Percentiles rank a stretch among this genome's conserved stretches.
Conservation (phyloP, 441 rosid genomes). For the Oxalis stricta region DNA sequence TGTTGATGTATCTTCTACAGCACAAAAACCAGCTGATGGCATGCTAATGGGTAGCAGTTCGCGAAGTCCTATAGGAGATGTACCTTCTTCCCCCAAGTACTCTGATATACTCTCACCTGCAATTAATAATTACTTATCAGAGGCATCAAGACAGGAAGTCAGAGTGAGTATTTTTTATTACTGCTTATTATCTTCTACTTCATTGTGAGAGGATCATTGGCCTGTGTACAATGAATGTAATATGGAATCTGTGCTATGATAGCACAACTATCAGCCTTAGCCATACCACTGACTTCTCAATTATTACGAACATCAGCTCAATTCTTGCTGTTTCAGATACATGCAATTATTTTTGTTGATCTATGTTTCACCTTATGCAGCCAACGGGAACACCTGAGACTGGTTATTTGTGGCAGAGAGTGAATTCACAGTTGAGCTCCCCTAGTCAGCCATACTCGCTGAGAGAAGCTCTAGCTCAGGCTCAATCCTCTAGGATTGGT, state of each 20-base stretch:
- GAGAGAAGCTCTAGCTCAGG: slow-evolving; percentile 99
- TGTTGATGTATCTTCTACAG: slow-evolving; percentile 30
- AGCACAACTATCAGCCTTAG: too few species aligned
- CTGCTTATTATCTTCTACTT: slow-evolving; percentile 1
- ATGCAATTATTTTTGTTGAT: slow-evolving; percentile 6
- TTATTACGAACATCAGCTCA: too few species aligned
- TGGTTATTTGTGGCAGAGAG: slow-evolving; percentile 94
- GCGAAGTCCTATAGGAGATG: slow-evolving; percentile 78
- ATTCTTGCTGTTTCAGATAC: background rate
- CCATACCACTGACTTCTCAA: too few species aligned
- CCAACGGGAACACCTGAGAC: slow-evolving; percentile 94
- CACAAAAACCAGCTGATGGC: slow-evolving; percentile 86
- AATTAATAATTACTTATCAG: slow-evolving; percentile 80
- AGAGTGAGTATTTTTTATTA: slow-evolving; percentile 37
- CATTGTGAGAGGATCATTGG: background rate
- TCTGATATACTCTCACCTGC: slow-evolving; percentile 97
- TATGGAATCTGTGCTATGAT: too few species aligned
- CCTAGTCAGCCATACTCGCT: slow-evolving; percentile 98
- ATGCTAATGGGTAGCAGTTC: slow-evolving; percentile 86
- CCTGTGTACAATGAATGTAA: too few species aligned
- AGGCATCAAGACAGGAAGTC: slow-evolving; percentile 98
- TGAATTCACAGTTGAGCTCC: slow-evolving; percentile 94
- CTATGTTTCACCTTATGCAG: slow-evolving; percentile 28
- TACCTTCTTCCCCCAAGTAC: slow-evolving; percentile 87
- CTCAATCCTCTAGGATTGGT: slow-evolving; percentile 96